A percentile compares a stretch with the other conserved stretches of the same genome.
phyloP scores from a whole-genome alignment of 352 stramenopile species.

The Globisporangium mamillatum region DNA sequence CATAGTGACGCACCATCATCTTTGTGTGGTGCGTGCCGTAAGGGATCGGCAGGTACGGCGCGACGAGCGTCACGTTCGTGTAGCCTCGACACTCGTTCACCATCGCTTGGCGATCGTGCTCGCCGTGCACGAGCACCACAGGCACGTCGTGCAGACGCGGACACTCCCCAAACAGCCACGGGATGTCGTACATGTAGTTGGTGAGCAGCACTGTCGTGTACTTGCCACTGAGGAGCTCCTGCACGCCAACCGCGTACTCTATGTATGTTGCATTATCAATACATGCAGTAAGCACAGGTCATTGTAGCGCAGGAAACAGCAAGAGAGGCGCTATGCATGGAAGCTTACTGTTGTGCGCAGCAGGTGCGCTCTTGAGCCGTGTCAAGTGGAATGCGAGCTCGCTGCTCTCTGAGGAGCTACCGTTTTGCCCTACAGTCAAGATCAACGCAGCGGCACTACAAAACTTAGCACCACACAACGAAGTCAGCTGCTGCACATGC shows the following conservation, averaged over 20 bases:
- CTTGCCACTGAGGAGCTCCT: conserved; percentile 51
- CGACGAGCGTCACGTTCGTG: conserved; percentile 54
- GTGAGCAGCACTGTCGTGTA: conserved; percentile 67
- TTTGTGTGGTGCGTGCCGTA: conserved; percentile 89
- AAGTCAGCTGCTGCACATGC: too few species aligned
- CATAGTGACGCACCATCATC: conserved; percentile 42
- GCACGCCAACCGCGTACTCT: conserved; percentile 45
- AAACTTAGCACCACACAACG: background rate
- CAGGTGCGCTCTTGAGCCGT: conserved; percentile 29
- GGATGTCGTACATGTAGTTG: conserved; percentile 82
- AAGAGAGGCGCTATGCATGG: background rate
- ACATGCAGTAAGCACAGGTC: background rate
- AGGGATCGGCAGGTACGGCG: conserved; percentile 71
- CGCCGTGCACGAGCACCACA: conserved; percentile 76
- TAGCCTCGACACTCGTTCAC: conserved; percentile 53
- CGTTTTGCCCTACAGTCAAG: background rate
- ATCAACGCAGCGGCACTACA: background rate
- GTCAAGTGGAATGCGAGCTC: conserved; percentile 37
- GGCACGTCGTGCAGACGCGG: conserved; percentile 54
- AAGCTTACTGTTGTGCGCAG: conserved; percentile 41
- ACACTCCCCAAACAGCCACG: conserved; percentile 69
- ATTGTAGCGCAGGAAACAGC: background rate
- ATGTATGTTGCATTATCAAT: background rate
- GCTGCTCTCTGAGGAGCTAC: background rate
- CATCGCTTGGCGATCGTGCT: conserved; percentile 57